Evolutionary conservation across 345 rosid species (phyloP), one percentile per base, ranked within the genome.

Genomic region (Eucalyptus erythrocorys): DNA sequence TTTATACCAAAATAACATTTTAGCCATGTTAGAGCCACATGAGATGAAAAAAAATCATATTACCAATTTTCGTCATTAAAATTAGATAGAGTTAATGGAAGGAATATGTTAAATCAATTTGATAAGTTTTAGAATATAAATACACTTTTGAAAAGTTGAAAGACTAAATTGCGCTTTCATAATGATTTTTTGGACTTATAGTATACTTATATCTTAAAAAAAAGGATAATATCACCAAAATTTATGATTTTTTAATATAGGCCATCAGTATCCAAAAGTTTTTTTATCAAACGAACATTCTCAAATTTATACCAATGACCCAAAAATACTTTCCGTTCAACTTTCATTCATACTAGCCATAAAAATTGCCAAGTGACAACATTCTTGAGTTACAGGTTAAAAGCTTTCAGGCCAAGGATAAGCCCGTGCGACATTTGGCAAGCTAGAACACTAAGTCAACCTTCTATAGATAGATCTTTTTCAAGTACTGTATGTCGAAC

Each of bases 371-470:
- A 34, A 34, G 81, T 10, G 45, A 7, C 12, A 71, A 34, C 43
- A 5, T 34, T 16, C 42, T 34, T 34, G 13, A 3, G 3, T n/a
- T 9, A 2, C 1, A 3, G 0, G 37, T 32, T 15, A 19, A 64
- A n/a, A n/a, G 37, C 76, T 64, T n/a, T 15, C 19, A 4, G 0
- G 76, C 19, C 8, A 61, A 61, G 34, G 34, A 30, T 1, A 17
- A n/a, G 76, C 3, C 3, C 5, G 0, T n/a, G 10, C 2, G 0
- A 0, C 12, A 68, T 10, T 3, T 30, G 2, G 9, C 10, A 1
- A 66, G 6, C 42, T 6, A 9, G 0, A 17, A 32, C 16, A 9
- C 12, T 10, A 16, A 24, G 4, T 68, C 80, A 32, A 68, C 12
- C 42, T 59, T 32, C 42, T 19, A 7, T 14, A 2, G n/a, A 64